Percentiles rank a stretch among this genome's conserved stretches.
Evolutionary conservation across 208 protist species (phyloP).

Genomic region (Crithidia sp.): DNA sequence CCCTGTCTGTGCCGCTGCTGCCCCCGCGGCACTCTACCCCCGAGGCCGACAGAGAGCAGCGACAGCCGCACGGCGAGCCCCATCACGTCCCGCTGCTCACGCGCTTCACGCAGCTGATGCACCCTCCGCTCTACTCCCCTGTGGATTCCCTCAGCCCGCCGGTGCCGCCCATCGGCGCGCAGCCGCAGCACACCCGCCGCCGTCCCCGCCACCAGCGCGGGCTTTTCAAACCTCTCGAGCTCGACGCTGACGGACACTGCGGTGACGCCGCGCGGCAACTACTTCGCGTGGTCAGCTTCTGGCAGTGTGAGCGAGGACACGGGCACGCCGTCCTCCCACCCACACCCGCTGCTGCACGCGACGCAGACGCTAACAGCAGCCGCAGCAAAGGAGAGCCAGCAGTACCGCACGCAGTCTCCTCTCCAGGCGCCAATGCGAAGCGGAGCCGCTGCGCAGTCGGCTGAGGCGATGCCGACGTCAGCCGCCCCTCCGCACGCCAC

Average conservation of each 20-base stretch:
- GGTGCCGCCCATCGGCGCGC: conserved; percentile 1
- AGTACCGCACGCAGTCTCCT: background rate
- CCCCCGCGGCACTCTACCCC: background rate
- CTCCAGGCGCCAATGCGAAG: background rate
- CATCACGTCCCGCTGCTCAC: background rate
- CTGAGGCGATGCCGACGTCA: no score
- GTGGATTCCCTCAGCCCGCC: conserved; percentile 1
- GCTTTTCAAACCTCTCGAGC: background rate
- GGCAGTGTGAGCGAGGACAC: conserved; percentile 15
- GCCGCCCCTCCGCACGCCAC: no score
- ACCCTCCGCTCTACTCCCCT: background rate
- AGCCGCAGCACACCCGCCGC: background rate
- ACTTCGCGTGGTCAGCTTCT: conserved; percentile 7
- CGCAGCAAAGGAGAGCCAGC: background rate
- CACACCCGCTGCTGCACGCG: background rate
- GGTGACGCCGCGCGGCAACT: conserved; percentile 11
- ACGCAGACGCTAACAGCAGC: background rate
- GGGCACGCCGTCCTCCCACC: background rate
- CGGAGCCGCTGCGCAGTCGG: background rate
- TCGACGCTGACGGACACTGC: conserved; percentile 19
- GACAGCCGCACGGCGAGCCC: background rate
- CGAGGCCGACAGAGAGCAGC: background rate
- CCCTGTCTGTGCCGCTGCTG: conserved; percentile 3
- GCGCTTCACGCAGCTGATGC: background rate
- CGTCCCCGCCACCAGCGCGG: background rate